Base-by-base conservation (phyloP, 495 filamentous ascomycete species). In the Friedmanniomyces endolithicus region DNA sequence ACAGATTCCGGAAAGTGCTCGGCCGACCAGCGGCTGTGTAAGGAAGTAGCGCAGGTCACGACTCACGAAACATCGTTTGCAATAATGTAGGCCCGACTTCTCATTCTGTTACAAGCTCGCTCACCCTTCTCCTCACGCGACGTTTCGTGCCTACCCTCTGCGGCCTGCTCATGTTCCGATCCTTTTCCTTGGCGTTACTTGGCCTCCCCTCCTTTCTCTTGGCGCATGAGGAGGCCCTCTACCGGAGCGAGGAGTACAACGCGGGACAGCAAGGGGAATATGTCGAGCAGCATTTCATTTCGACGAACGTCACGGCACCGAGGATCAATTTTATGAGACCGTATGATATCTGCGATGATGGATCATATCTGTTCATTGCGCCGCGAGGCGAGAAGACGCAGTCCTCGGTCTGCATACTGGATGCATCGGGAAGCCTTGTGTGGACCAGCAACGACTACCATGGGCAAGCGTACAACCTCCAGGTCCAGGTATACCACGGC, bases 401-500 rank as follows among this genome's bases (percentile, higher is more conserved):
- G 12, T 27, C 53, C 14, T 50, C 29, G 6, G 25, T 53, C 27
- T 45, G 20, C 33, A 59, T 63, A 17, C 41, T 61, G 34, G 53
- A 52, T 24, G 19, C 39, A 20, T 57, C 41, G 22, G 58, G 58
- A 16, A 47, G 44, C 29, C 33, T 60, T 22, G 31, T 61, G 12
- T 61, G 58, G 58, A 40, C 23, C 1, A 41, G 48, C 2, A 27
- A 29, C 20, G 39, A 63, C 7, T 39, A 41, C 17, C 48, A 51
- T 37, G 60, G 60, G 7, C 35, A 58, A 19, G 41, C 45, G 14
- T 63, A 56, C 55, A 58, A 63, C 23, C 48, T 63, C 2, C 50
- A 59, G 35, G 52, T 59, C 11, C 60, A 63, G 52, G 19, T 47
- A 24, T 63, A 59, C 48, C 55, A 53, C 22, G 60, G 60, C 23